A percentile compares a stretch with the other conserved stretches of the same genome.
Conservation (phyloP, 768 basidiomycete genomes). For the Suillus cothurnatus region DNA sequence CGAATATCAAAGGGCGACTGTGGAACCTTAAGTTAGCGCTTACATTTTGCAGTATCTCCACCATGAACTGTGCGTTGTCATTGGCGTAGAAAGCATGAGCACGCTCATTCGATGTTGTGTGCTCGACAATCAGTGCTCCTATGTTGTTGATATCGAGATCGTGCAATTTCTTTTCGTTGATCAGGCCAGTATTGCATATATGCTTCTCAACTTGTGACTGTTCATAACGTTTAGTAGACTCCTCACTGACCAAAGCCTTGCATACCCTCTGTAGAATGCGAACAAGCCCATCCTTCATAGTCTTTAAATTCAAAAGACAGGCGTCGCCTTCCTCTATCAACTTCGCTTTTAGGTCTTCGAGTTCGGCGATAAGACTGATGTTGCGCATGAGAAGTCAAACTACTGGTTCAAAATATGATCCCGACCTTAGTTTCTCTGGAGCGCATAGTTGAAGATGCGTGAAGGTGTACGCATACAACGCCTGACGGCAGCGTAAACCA, state of each 20-base stretch:
- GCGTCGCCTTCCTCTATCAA: slow-evolving; percentile 13
- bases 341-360: neutral
- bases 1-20: slow-evolving; percentile 1
- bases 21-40: slow-evolving; percentile 2
- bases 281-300: slow-evolving; percentile 16
- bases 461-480: slow-evolving; percentile 30
- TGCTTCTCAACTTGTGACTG: slow-evolving; percentile 15
- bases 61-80: slow-evolving; percentile 12
- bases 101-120: neutral
- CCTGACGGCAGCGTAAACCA: slow-evolving; percentile 20
- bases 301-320: slow-evolving; percentile 18
- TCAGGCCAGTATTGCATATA: slow-evolving; percentile 26
- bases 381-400: slow-evolving; percentile 15
- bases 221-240: slow-evolving; percentile 14
- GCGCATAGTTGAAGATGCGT: slow-evolving; percentile 27
- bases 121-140: slow-evolving; percentile 16
- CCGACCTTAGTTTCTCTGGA: slow-evolving; percentile 13
- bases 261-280: slow-evolving; percentile 21
- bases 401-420: slow-evolving; percentile 12
- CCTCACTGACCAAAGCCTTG: neutral
- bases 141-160: slow-evolving; percentile 23
- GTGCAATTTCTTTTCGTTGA: slow-evolving; percentile 20
- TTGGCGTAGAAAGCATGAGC: neutral
- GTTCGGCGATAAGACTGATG: slow-evolving; percentile 4
- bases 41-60: slow-evolving; percentile 29